Evolutionary conservation across 31 red algal species (phyloP), one percentile per base, ranked within the genome.

Genomic region (Asparagopsis taxiformis): DNA sequence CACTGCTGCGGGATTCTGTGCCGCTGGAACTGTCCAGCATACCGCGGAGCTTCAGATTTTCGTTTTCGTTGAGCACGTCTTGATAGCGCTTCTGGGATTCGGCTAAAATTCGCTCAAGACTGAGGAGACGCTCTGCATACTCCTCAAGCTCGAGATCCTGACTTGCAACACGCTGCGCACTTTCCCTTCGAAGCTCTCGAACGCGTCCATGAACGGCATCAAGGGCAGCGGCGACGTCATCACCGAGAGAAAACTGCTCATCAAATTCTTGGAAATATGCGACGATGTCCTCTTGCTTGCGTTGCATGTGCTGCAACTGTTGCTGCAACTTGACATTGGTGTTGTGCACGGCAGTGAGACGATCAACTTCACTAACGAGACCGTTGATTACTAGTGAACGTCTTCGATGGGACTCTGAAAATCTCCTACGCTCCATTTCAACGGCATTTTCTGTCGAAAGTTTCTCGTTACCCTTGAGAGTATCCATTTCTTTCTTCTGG

Each of bases 341-440:
- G 5, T 74, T 52, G 19, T 74, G 55, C 22, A 75, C 44, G 9
- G 25, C 62, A 22, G 29, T 3, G 17, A 54, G 53, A 22, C 59
- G 55, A 28, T 83, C 66, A 13, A 83, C 32, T 46, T 83, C 66
- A 44, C 51, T 43, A 30, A 83, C 50, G 19, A 83, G 67, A 26
- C 56, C 51, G 29, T 72, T 26, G 24, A 59, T 61, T n/a, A 57
- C 68, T 0, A 23, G 23, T 16, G 79, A 62, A 23, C 61, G 55
- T 39, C 59, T 33, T 1, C 67, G 57, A 10, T 72, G 57, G 9
- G 62, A 48, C 25, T 54, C 70, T 51, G 58, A 60, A 65, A 84
- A 73, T 30, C 58, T 30, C 29, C 57, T 24, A n/a, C 55, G 36
- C 33, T 71, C 79, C 8, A 34, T 59, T 29, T 72, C 55, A 20